Percentiles rank a stretch among this genome's conserved stretches.
These are phyloP conservation scores for Chalaropsis ovoidea DNA, from an alignment of 2,329 filamentous ascomycete species.

Conservation along the genomic window DNA sequence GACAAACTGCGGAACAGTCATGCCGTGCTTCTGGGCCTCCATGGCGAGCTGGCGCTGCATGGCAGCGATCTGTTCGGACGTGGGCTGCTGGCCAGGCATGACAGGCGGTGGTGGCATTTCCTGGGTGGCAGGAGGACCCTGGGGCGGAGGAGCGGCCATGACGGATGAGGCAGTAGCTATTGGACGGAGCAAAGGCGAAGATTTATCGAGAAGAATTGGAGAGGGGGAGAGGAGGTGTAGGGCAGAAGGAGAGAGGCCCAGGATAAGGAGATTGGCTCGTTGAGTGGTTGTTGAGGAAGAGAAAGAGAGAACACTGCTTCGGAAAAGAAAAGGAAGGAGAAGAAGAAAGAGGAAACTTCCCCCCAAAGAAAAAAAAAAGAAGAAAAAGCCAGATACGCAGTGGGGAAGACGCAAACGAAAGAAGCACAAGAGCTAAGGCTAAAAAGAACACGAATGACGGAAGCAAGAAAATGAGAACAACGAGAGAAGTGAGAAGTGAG, in stretches of 20 bases:
- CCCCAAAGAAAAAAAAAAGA: background rate
- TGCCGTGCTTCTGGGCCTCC: constrained; percentile 74
- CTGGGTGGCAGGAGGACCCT: constrained; percentile 11
- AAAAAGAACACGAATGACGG: constrained; percentile 4
- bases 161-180: background rate
- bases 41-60: constrained; percentile 75
- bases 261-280: background rate
- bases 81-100: constrained; percentile 44
- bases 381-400: constrained; percentile 14
- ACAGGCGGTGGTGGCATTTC: constrained; percentile 25
- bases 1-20: constrained; percentile 77
- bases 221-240: background rate
- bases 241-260: background rate
- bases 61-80: constrained; percentile 71
- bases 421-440: background rate
- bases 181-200: background rate
- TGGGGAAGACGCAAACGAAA: background rate
- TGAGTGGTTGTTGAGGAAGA: background rate
- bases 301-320: background rate
- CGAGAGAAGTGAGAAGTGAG: constrained; percentile 1
- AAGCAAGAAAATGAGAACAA: background rate
- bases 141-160: constrained; percentile 6
- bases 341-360: constrained; percentile 5
- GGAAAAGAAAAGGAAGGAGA: background rate
- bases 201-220: background rate